Percentiles rank a stretch among this genome's conserved stretches.
phyloP scores from a whole-genome alignment of 345 rosid species.

The Corchorus olitorius region DNA sequence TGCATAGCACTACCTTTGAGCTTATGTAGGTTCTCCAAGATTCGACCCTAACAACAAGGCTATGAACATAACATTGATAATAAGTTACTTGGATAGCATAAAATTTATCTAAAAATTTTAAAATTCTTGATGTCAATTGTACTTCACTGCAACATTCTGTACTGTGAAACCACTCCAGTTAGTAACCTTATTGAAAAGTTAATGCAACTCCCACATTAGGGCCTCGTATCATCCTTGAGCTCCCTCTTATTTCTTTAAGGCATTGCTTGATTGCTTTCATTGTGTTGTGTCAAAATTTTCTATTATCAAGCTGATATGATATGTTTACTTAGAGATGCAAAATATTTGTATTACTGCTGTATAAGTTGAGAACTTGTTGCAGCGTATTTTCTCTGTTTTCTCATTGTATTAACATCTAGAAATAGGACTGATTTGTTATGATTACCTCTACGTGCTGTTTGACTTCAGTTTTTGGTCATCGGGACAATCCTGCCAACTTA shows the following conservation, averaged over 20 bases:
- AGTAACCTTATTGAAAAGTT: constrained; percentile 1
- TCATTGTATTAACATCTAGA: not conserved
- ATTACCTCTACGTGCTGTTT: constrained; percentile 12
- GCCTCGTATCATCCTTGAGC: not conserved
- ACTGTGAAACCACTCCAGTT: not conserved
- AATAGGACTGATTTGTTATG: constrained; percentile 1
- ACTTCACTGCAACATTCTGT: not conserved
- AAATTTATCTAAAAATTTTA: not conserved
- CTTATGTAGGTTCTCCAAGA: constrained; percentile 13
- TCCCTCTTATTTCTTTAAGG: not conserved
- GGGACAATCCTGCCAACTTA: constrained; percentile 66
- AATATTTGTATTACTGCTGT: not conserved
- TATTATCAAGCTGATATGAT: not conserved
- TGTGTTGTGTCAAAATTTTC: not conserved
- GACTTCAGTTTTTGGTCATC: constrained; percentile 84
- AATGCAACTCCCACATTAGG: not conserved
- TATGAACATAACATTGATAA: not conserved
- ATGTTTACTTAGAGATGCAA: not conserved
- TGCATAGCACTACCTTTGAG: not conserved
- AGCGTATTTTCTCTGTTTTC: not conserved
- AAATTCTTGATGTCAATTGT: not conserved
- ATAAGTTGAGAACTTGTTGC: not conserved
- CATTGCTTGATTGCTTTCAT: not conserved
- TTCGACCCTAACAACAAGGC: not conserved
- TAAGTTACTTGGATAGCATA: not conserved